Evolutionary conservation across 208 protist genomes (phyloP), one percentile per base, ranked within the genome.

Genomic region (Crithidia sp.): DNA sequence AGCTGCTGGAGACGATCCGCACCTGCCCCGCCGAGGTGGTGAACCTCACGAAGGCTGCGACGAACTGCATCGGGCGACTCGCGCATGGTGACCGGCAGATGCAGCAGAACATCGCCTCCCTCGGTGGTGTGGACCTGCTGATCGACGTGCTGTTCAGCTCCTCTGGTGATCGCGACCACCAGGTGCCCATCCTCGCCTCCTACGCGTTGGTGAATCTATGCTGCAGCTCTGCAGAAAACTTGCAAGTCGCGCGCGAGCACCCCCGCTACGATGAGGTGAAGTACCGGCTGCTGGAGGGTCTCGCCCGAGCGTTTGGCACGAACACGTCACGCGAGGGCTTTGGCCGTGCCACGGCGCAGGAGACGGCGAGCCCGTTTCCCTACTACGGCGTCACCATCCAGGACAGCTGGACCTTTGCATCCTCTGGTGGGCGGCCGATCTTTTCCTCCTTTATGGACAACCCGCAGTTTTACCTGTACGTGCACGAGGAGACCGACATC

Each of bases 401-500:
- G 44, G 86, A 93, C 68, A 85, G 86, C 78, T 97, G 93, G 91
- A 86, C 81, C 28, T 68, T 77, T 52, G 81, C 85, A 10, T 91
- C 89, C 16, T 91, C 86, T 14, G 93, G 93, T 45, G 93, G 93
- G 54, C 83, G 93, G 4, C 93, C 93, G 19, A 94, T 94, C 58
- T 95, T 93, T 74, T 93, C 90, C 14, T 93, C 87, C 37, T 97
- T 97, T 76, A 93, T 97, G 88, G 93, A 97, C 80, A 97, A 97
- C 74, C 93, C 93, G 44, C 93, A 97, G 83, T 95, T 97, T 67
- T 87, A 93, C 58, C 80, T 97, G 9, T 84, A 85, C 79, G 86
- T 95, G 5, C 80, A 66, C 14, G 76, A 89, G 57, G 76, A 85
- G 37, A 75, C 87, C 10, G 87, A 96, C 70, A 81, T 97, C 61